Evolutionary conservation across 2,329 filamentous ascomycete species (phyloP).

Genomic region (Cladosporium sp.): DNA sequence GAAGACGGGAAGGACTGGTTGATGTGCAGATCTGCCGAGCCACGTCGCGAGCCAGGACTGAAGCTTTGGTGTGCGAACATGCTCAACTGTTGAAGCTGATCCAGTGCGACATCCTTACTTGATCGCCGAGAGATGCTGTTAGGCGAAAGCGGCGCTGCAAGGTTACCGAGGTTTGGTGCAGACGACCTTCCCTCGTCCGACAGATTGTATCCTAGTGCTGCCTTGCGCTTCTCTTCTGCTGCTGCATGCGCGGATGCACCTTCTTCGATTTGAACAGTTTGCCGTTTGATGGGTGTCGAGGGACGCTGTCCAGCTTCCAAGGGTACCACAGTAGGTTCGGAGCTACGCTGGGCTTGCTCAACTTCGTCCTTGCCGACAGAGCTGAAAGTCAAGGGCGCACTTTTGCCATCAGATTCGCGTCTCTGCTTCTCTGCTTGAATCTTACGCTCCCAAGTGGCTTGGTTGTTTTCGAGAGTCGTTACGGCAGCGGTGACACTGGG

Average conservation of each 20-base stretch:
- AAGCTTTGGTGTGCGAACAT: constrained; percentile 25
- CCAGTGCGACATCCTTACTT: constrained; percentile 32
- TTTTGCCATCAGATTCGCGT: constrained; percentile 23
- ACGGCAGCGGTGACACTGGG: constrained; percentile 80
- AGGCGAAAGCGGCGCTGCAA: constrained; percentile 18
- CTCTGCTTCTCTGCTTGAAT: constrained; percentile 58
- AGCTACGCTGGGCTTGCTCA: constrained; percentile 26
- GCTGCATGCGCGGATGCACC: constrained; percentile 19
- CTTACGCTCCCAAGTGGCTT: constrained; percentile 62
- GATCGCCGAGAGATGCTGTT: constrained; percentile 26
- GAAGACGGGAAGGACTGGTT: constrained; percentile 29
- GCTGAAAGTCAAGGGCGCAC: constrained; percentile 26
- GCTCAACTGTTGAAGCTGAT: constrained; percentile 28
- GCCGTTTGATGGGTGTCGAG: constrained; percentile 18
- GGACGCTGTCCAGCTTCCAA: constrained; percentile 16
- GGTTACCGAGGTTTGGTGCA: constrained; percentile 18
- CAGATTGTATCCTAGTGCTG: constrained; percentile 16
- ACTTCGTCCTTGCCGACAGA: constrained; percentile 27
- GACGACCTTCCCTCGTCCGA: constrained; percentile 21
- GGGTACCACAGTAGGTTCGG: constrained; percentile 23
- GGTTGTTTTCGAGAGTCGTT: constrained; percentile 73
- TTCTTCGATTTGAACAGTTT: constrained; percentile 13
- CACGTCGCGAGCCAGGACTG: constrained; percentile 25
- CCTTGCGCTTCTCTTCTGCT: constrained; percentile 21
- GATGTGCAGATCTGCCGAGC: constrained; percentile 30